phyloP scores from a whole-genome alignment of 768 basidiomycete genomes.

The Tubosaeta sp. region DNA sequence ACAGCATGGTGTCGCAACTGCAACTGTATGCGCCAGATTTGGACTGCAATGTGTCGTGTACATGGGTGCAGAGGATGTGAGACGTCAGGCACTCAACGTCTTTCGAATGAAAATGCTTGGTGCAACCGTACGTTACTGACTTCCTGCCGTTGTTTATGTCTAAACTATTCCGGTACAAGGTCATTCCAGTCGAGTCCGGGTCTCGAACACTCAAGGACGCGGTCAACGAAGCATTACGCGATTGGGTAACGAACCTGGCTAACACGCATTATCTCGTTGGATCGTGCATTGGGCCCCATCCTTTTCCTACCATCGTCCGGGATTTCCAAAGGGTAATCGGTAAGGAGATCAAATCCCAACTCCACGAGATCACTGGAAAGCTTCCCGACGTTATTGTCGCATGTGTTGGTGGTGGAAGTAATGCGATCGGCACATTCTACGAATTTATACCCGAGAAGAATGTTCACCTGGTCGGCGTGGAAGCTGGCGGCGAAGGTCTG shows the following conservation, averaged over 20 bases:
- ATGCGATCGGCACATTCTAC: constrained; percentile 97
- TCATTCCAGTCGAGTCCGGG: constrained; percentile 90
- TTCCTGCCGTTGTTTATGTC: neutral
- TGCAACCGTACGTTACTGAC: constrained; percentile 54
- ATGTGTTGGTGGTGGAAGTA: constrained; percentile 96
- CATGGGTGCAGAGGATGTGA: constrained; percentile 98
- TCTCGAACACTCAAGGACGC: constrained; percentile 96
- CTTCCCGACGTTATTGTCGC: constrained; percentile 93
- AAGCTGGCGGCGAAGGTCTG: constrained; percentile 96
- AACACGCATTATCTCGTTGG: constrained; percentile 97
- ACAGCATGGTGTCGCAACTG: constrained; percentile 98
- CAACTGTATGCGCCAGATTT: constrained; percentile 96
- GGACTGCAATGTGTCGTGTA: constrained; percentile 93
- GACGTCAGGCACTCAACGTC: constrained; percentile 93
- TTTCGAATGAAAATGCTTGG: constrained; percentile 98
- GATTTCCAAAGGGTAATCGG: constrained; percentile 98
- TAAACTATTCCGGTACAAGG: constrained; percentile 42
- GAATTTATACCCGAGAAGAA: constrained; percentile 88
- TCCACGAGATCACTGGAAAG: constrained; percentile 69
- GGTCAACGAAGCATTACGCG: constrained; percentile 96
- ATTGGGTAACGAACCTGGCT: constrained; percentile 96
- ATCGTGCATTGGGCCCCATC: constrained; percentile 95
- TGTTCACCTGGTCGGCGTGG: constrained; percentile 88
- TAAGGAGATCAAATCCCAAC: constrained; percentile 87
- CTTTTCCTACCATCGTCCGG: constrained; percentile 97